These are phyloP conservation scores for Parafenestella ontariensis DNA, from an alignment of 2,329 filamentous ascomycete genomes.

Conservation along the genomic window DNA sequence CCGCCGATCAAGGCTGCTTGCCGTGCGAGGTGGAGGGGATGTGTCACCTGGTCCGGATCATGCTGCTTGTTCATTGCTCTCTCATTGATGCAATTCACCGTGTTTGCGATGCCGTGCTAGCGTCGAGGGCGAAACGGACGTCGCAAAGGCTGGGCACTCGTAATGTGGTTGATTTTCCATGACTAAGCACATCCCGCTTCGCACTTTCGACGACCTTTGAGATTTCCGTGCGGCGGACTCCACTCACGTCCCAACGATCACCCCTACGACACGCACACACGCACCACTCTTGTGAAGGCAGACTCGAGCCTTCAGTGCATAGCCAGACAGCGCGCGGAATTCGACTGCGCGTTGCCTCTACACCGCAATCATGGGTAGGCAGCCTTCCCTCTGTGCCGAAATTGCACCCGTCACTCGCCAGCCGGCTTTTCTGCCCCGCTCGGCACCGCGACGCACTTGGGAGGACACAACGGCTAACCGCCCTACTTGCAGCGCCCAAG, in stretches of 20 bases:
- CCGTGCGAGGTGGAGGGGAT: slow-evolving; percentile 35
- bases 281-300: slow-evolving; percentile 33
- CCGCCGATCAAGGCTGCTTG: slow-evolving; percentile 36
- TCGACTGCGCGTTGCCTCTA: slow-evolving; percentile 47
- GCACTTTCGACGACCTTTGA: slow-evolving; percentile 34
- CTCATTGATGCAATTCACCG: slow-evolving; percentile 21
- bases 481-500: slow-evolving; percentile 73
- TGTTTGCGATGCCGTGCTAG: neutral
- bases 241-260: slow-evolving; percentile 29
- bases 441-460: slow-evolving; percentile 18
- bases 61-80: slow-evolving; percentile 29
- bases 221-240: slow-evolving; percentile 24
- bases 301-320: slow-evolving; percentile 35
- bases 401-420: slow-evolving; percentile 24
- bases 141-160: slow-evolving; percentile 7
- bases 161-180: slow-evolving; percentile 13
- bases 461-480: slow-evolving; percentile 54
- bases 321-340: slow-evolving; percentile 45
- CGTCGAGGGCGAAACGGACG: neutral
- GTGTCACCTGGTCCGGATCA: slow-evolving; percentile 33
- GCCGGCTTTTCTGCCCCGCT: slow-evolving; percentile 37
- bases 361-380: slow-evolving; percentile 67
- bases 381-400: slow-evolving; percentile 32
- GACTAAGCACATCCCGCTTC: slow-evolving; percentile 30
- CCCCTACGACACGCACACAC: slow-evolving; percentile 31